Evolutionary conservation across 2,329 filamentous ascomycete species (phyloP).

Genomic region (Dactylellina drechsleri): DNA sequence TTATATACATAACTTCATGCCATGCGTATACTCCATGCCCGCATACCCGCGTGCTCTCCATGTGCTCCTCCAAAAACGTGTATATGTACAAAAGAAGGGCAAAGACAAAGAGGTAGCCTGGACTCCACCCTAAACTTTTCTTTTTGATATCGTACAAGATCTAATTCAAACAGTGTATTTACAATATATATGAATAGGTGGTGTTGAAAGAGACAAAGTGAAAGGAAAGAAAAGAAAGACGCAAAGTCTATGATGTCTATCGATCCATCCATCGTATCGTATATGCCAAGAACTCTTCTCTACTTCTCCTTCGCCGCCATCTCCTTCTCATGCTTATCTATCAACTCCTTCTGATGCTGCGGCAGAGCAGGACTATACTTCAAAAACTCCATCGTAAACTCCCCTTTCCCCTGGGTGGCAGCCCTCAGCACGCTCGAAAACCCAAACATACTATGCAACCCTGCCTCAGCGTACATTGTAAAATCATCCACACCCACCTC

Average conservation of each 20-base stretch:
- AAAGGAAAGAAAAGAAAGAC: slow-evolving; percentile 5
- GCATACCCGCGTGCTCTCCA: neutral
- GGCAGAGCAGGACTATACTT: slow-evolving; percentile 89
- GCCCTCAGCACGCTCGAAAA: slow-evolving; percentile 91
- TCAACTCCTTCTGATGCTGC: slow-evolving; percentile 84
- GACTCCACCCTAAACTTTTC: slow-evolving; percentile 19
- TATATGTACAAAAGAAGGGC: slow-evolving; percentile 21
- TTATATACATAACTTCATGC: slow-evolving; percentile 5
- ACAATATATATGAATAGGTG: slow-evolving; percentile 3
- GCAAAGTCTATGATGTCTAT: slow-evolving; percentile 5
- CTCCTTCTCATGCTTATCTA: slow-evolving; percentile 75
- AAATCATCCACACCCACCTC: slow-evolving; percentile 95
- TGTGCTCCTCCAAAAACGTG: slow-evolving; percentile 1
- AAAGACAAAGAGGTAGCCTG: slow-evolving; percentile 17
- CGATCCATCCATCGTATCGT: slow-evolving; percentile 2
- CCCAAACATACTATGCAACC: slow-evolving; percentile 96
- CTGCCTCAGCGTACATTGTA: slow-evolving; percentile 89
- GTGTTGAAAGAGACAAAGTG: neutral
- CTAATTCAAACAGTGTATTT: too few species aligned
- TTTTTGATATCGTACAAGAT: slow-evolving; percentile 40
- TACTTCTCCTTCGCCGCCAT: slow-evolving; percentile 70
- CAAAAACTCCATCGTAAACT: slow-evolving; percentile 98
- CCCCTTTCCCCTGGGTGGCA: slow-evolving; percentile 96
- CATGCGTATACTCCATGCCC: neutral
- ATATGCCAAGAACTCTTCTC: neutral